These are phyloP conservation scores for Cladosporium colombiae DNA, from an alignment of 2,329 filamentous ascomycete genomes.

Conservation along the genomic window DNA sequence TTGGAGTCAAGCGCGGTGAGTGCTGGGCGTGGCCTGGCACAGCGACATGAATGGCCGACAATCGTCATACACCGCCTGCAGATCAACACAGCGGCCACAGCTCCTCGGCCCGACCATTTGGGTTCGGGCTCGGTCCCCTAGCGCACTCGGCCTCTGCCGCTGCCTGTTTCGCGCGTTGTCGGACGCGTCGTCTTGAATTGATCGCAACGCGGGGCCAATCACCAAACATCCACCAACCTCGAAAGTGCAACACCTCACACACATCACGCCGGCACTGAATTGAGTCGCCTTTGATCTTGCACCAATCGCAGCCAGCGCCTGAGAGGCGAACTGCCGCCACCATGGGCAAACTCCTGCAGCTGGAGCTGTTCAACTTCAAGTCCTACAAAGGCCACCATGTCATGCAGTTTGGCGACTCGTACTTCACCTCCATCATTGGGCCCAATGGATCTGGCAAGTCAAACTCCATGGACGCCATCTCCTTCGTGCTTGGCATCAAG, in stretches of 20 bases:
- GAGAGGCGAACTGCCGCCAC: conserved; percentile 39
- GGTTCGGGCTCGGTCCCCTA: neutral
- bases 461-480: conserved; percentile 99
- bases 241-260: neutral
- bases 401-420: conserved; percentile 93
- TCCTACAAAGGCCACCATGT: conserved; percentile 97
- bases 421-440: conserved; percentile 98
- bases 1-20: neutral
- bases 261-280: neutral
- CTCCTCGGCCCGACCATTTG: neutral
- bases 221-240: neutral
- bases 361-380: conserved; percentile 99
- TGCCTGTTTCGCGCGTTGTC: conserved; percentile 1
- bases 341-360: conserved; percentile 94
- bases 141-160: neutral
- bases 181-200: conserved; percentile 12
- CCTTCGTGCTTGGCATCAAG: conserved; percentile 97
- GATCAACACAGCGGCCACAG: neutral
- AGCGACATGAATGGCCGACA: conserved; percentile 4
- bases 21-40: conserved; percentile 6
- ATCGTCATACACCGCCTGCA: conserved; percentile 1
- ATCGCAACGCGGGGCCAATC: conserved; percentile 18
- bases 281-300: neutral
- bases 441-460: conserved; percentile 99
- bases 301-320: neutral